Conservation (phyloP, 2,329 filamentous ascomycete species). For the Fusarium annulatum region DNA sequence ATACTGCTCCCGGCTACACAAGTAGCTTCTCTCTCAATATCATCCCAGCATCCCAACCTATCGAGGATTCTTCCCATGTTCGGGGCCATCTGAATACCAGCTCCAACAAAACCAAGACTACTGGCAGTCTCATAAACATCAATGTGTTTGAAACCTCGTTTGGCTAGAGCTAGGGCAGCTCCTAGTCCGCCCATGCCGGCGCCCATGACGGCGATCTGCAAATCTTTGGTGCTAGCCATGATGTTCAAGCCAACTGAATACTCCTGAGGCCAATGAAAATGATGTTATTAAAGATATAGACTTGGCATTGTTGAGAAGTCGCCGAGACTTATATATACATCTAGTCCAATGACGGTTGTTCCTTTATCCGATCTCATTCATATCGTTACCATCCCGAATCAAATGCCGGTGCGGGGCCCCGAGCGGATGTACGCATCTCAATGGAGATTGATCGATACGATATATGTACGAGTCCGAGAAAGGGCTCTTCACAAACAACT, state of each 20-base stretch:
- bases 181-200: conserved; percentile 55
- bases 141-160: conserved; percentile 42
- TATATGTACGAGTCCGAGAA: not conserved
- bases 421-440: conserved; percentile 13
- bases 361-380: conserved; percentile 30
- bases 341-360: conserved; percentile 10
- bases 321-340: not conserved
- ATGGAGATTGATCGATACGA: conserved; percentile 12
- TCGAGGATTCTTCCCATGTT: conserved; percentile 85
- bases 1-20: conserved; percentile 47
- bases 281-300: too few relatives aligned
- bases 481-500: not conserved
- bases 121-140: conserved; percentile 44
- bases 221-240: conserved; percentile 35
- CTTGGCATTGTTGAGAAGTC: not conserved
- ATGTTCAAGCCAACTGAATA: not conserved
- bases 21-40: conserved; percentile 58
- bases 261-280: not conserved
- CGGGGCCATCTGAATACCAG: conserved; percentile 85
- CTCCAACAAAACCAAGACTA: conserved; percentile 67
- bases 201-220: conserved; percentile 42
- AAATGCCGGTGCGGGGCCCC: conserved; percentile 39
- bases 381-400: conserved; percentile 23
- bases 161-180: conserved; percentile 52
- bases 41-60: conserved; percentile 76